These are phyloP conservation scores for Aspergillus fructus DNA, from an alignment of 2,329 filamentous ascomycete genomes.

Conservation along the genomic window DNA sequence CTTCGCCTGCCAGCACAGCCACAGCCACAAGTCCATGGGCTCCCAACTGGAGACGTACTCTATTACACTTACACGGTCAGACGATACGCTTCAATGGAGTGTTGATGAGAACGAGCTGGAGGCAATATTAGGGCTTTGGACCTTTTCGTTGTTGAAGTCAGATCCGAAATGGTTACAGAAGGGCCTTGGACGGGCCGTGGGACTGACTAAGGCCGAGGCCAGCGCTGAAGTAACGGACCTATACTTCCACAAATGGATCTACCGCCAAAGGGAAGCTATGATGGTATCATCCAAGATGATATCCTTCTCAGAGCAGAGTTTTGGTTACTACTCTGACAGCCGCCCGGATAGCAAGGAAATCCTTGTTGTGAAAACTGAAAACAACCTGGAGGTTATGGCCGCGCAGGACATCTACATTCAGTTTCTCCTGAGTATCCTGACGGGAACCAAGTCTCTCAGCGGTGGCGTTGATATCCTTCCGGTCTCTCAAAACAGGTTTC, in stretches of 20 bases:
- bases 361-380: constrained; percentile 24
- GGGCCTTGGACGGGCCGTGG: constrained; percentile 23
- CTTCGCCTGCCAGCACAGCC: constrained; percentile 16
- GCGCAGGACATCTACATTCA: constrained; percentile 37
- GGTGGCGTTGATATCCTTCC: constrained; percentile 18
- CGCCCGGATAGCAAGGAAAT: constrained; percentile 17
- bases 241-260: constrained; percentile 35
- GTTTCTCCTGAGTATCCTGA: constrained; percentile 23
- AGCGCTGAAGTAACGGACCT: constrained; percentile 22
- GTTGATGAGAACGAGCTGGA: constrained; percentile 28
- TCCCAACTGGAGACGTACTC: constrained; percentile 14
- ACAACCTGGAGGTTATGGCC: constrained; percentile 25
- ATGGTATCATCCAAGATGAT: constrained; percentile 20
- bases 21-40: neutral
- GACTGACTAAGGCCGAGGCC: constrained; percentile 21
- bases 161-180: constrained; percentile 15
- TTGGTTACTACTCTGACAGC: constrained; percentile 18
- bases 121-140: constrained; percentile 34
- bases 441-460: constrained; percentile 12
- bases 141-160: constrained; percentile 29
- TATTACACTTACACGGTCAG: constrained; percentile 17
- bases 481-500: constrained; percentile 14
- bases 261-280: constrained; percentile 23
- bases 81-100: constrained; percentile 27
- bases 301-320: constrained; percentile 18